Base-by-base conservation (phyloP, 2,329 filamentous ascomycete genomes). In the Aspergillaceae sp. region DNA sequence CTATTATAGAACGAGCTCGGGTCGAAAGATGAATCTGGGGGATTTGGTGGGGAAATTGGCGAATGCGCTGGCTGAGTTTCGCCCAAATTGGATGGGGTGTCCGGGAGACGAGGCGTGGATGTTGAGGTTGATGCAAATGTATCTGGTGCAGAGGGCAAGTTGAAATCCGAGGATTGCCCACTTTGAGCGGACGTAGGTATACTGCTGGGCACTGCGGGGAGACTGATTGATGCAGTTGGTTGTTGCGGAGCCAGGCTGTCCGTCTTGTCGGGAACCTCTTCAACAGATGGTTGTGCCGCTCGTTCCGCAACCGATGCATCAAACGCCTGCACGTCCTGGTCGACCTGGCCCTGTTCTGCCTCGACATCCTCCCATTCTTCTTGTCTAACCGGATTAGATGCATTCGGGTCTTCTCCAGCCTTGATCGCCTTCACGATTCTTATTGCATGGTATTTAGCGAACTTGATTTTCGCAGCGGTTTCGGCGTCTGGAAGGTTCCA, bases 361-460 rank as follows among this genome's bases (percentile, higher is more conserved):
- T 65, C 62, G 26, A 66, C 60, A 19, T 71, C 71, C 38, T 76
- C 73, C 19, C 68, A 68, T 6, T 71, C 65, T 46, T 79, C 74
- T 44, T 82, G 74, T 4, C 71, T 75, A 47, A 79, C 80, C 0
- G 91, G 91, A 60, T 97, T 97, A 5, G 87, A 86, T 46, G 84
- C 81, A 66, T 98, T 98, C 3, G 92, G 92, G 61, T 98, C 90
- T 54, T 87, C 84, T 45, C 89, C 89, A 36, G 90, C 86, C 60
- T 90, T 92, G 59, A 96, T 78, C 7, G 92, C 92, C 68, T 87
- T 95, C 10, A 86, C 76, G 60, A 98, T 98, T 48, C 92, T 81
- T 33, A 91, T 73, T 2, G 91, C 90, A 65, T 97, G 94, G 77
- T 87, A 98, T 67, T 97, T 98, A 37, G 91, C 89, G 63, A 87